Evolutionary conservation across 73 alveolate genomes (phyloP).

Genomic region (Tetrahymena malaccensis): DNA sequence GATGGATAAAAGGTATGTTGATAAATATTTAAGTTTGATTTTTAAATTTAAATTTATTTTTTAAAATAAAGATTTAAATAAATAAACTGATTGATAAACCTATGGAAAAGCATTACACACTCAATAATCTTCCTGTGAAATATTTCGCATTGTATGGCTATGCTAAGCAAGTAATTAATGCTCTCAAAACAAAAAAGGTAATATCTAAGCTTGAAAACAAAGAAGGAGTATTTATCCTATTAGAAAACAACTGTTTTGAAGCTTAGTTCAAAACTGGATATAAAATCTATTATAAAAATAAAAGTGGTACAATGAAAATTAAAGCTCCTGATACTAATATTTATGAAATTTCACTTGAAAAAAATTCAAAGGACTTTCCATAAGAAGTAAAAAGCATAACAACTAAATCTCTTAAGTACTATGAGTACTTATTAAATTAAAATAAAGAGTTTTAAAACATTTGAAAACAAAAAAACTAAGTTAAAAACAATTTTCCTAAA

Average conservation of each 20-base stretch:
- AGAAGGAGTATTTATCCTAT: neutral
- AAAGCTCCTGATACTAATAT: neutral
- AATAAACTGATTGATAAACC: neutral
- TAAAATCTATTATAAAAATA: neutral
- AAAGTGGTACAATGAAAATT: neutral
- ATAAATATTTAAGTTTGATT: neutral
- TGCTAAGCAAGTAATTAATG: neutral
- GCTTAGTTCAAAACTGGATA: neutral
- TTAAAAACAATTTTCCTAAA: neutral
- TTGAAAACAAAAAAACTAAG: neutral
- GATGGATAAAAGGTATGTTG: neutral
- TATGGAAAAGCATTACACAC: neutral
- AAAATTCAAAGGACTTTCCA: neutral
- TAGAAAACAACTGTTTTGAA: neutral
- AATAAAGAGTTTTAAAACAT: neutral
- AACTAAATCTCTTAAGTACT: neutral
- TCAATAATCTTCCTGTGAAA: neutral
- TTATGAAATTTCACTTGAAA: neutral
- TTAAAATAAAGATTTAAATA: neutral
- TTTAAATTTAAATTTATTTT: neutral
- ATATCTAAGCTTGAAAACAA: neutral
- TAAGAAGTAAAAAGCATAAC: neutral
- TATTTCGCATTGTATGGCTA: neutral
- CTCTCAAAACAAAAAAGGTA: neutral
- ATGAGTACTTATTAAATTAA: neutral